Base-by-base conservation (phyloP, 495 filamentous ascomycete genomes). In the Lasiosphaeria ovina region DNA sequence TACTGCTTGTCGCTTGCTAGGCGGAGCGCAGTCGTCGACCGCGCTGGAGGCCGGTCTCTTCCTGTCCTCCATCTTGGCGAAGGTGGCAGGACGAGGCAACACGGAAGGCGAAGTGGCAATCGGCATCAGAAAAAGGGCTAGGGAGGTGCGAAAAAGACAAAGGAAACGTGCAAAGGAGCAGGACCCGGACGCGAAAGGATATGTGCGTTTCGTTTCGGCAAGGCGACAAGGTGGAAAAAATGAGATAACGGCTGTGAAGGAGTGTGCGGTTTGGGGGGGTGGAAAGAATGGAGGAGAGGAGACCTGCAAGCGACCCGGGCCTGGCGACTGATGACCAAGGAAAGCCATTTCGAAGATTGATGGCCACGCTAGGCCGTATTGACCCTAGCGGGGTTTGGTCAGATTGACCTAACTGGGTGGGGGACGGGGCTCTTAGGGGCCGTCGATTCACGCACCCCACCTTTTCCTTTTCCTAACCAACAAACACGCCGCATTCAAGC, bases 1-100 rank as follows among this genome's bases (percentile, higher is more conserved):
- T 17, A 90, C 79, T 9, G 89, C 89, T 74, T 93, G 91, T 72
- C 90, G 87, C 82, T 96, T 97, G 68, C 81, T 85, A 8, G 91
- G 90, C 47, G 92, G 92, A 59, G 87, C 89, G 62, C 86, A 79
- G 53, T 93, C 89, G 74, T 93, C 91, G 70, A 84, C 77, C 66
- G 85, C 87, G 71, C 80, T 77, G 57, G 84, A 78, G 63, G 91
- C 88, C 66, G 90, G 87, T 84, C 92, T 85, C 82, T 96, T 97
- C 85, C 92, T 91, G 81, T 96, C 91, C 81, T 97, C 92, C 92
- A 96, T 96, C 83, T 92, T 96, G 83, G 87, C 80, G 75, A 78
- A 72, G 72, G 75, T 76, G 73, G 80, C 78, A 71, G 86, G 81
- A 78, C 84, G 82, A 81, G 89, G 83, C 80, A 80, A 76, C 76